phyloP scores from a whole-genome alignment of 1,139 yeast genomes.

The Saccharomycopsis crataegensis region DNA sequence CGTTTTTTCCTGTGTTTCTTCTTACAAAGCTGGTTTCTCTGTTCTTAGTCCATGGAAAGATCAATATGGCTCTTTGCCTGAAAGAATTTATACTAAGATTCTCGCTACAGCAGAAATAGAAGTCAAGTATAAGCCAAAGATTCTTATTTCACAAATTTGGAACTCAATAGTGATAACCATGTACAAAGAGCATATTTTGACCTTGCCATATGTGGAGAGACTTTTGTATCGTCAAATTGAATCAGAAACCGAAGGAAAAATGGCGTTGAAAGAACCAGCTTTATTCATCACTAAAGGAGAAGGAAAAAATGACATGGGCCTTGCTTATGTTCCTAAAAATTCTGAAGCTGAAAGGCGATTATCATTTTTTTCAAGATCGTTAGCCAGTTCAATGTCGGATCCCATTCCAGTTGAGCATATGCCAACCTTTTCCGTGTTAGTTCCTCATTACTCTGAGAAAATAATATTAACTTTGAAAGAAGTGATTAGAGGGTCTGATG shows the following conservation, averaged over 20 bases:
- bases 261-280: slow-evolving; percentile 65
- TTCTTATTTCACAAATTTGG: slow-evolving; percentile 67
- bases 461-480: slow-evolving; percentile 61
- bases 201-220: slow-evolving; percentile 37
- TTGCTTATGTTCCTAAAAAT: slow-evolving; percentile 47
- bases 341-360: slow-evolving; percentile 73
- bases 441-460: slow-evolving; percentile 71
- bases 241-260: slow-evolving; percentile 57
- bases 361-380: slow-evolving; percentile 67
- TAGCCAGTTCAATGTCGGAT: slow-evolving; percentile 68
- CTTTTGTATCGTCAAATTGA: slow-evolving; percentile 45
- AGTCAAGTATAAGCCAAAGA: slow-evolving; percentile 61
- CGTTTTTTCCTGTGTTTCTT: slow-evolving; percentile 63
- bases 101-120: slow-evolving; percentile 65
- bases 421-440: slow-evolving; percentile 68
- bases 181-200: slow-evolving; percentile 65
- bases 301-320: slow-evolving; percentile 28
- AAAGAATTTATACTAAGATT: slow-evolving; percentile 63
- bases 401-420: slow-evolving; percentile 68
- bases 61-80: slow-evolving; percentile 63
- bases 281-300: slow-evolving; percentile 68
- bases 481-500: slow-evolving; percentile 66
- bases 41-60: slow-evolving; percentile 75
- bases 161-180: slow-evolving; percentile 62
- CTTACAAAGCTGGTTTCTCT: slow-evolving; percentile 66